Percentiles rank a stretch among this genome's conserved stretches.
Conservation (phyloP, 1,139 yeast genomes). For the Geotrichum europaeum region DNA sequence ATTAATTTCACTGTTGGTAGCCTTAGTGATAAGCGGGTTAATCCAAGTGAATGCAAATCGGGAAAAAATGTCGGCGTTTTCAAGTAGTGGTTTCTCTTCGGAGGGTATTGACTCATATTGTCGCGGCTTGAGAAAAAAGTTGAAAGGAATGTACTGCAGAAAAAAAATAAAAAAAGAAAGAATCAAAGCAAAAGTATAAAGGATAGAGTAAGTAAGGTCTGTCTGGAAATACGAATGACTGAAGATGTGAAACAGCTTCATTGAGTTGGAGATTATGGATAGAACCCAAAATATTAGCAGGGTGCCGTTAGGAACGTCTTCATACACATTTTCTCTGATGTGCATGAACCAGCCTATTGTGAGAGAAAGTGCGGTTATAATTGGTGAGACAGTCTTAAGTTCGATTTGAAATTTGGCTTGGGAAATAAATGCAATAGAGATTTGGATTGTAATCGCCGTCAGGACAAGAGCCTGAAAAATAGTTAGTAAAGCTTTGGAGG, state of each 20-base stretch:
- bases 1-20: slow-evolving; percentile 60
- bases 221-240: slow-evolving; percentile 10
- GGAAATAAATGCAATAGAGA: slow-evolving; percentile 15
- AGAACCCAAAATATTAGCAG: slow-evolving; percentile 70
- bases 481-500: slow-evolving; percentile 28
- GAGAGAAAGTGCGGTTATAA: slow-evolving; percentile 39
- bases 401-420: slow-evolving; percentile 32
- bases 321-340: slow-evolving; percentile 62
- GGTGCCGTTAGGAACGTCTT: slow-evolving; percentile 57
- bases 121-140: slow-evolving; percentile 12
- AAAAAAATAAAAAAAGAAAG: slow-evolving; percentile 10
- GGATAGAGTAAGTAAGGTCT: slow-evolving; percentile 9
- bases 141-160: slow-evolving; percentile 17
- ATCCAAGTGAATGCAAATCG: slow-evolving; percentile 79
- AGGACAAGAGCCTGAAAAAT: slow-evolving; percentile 25
- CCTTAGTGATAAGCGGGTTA: slow-evolving; percentile 74
- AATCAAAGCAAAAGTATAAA: slow-evolving; percentile 12
- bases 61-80: slow-evolving; percentile 71
- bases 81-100: slow-evolving; percentile 33
- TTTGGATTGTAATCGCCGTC: slow-evolving; percentile 16
- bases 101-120: slow-evolving; percentile 6
- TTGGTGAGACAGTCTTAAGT: slow-evolving; percentile 39
- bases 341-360: slow-evolving; percentile 52
- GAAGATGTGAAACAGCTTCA: slow-evolving; percentile 40
- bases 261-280: slow-evolving; percentile 40